These are phyloP conservation scores for Globisporangium paroecandrum DNA, from an alignment of 352 stramenopile genomes.

Conservation along the genomic window DNA sequence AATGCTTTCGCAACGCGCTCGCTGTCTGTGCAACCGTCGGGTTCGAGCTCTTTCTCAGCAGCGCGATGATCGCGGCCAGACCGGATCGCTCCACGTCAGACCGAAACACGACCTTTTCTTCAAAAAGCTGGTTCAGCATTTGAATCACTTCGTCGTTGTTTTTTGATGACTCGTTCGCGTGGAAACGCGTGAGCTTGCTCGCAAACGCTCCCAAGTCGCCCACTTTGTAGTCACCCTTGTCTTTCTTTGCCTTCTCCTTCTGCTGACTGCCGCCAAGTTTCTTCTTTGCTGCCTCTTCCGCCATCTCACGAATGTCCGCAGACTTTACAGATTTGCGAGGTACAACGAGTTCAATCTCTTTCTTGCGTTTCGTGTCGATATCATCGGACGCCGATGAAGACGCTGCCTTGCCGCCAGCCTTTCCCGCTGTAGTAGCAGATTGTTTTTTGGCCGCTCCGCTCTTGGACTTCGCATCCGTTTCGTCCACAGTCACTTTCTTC, in stretches of 20 bases:
- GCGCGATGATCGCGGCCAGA: constrained; percentile 61
- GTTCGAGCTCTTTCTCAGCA: constrained; percentile 63
- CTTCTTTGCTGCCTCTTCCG: constrained; percentile 63
- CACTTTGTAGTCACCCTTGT: constrained; percentile 68
- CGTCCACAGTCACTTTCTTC: constrained; percentile 40
- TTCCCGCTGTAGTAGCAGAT: constrained; percentile 23
- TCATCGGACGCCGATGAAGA: constrained; percentile 23
- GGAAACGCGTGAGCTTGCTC: constrained; percentile 56
- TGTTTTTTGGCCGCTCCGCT: constrained; percentile 34
- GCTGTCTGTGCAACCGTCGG: constrained; percentile 66
- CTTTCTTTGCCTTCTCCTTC: constrained; percentile 47
- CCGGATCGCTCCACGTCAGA: constrained; percentile 70
- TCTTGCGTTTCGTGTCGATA: constrained; percentile 75
- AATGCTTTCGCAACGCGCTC: constrained; percentile 73
- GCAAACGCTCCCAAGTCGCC: constrained; percentile 53
- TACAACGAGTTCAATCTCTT: constrained; percentile 76
- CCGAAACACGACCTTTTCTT: constrained; percentile 65
- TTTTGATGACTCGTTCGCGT: constrained; percentile 66
- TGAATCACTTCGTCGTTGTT: constrained; percentile 71
- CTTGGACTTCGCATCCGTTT: constrained; percentile 26
- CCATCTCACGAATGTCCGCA: constrained; percentile 70
- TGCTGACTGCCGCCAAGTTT: constrained; percentile 25
- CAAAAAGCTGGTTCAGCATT: constrained; percentile 73
- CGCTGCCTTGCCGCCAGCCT: constrained; percentile 28
- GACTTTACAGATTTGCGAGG: constrained; percentile 78